Evolutionary conservation across 805 yeast species (phyloP).

Genomic region (Schwanniomyces sp.): DNA sequence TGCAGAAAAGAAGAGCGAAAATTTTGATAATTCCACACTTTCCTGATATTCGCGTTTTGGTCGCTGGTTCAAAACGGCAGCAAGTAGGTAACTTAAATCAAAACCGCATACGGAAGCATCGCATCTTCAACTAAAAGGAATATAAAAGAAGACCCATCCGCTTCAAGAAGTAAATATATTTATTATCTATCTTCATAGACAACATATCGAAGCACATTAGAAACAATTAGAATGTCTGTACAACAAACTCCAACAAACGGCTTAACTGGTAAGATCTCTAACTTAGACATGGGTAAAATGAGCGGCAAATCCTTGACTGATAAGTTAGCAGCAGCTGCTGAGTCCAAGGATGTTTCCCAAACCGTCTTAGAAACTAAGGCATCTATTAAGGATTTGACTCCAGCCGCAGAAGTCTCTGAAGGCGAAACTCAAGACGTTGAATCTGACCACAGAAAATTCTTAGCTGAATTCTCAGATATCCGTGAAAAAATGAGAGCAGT

Average conservation of each 20-base stretch:
- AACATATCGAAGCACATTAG: neutral
- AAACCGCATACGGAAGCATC: neutral
- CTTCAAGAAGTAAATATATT: neutral
- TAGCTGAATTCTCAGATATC: slow-evolving; percentile 62
- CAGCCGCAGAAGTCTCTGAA: slow-evolving; percentile 18
- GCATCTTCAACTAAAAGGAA: neutral
- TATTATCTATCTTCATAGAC: slow-evolving; percentile 1
- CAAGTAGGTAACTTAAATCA: neutral
- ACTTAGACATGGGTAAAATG: slow-evolving; percentile 33
- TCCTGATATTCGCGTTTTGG: neutral
- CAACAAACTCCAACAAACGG: slow-evolving; percentile 63
- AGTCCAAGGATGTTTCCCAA: slow-evolving; percentile 31
- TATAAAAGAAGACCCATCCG: slow-evolving; percentile 1
- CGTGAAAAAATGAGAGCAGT: slow-evolving; percentile 70
- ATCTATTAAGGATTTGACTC: slow-evolving; percentile 16
- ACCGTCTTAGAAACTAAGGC: slow-evolving; percentile 11
- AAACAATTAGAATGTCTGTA: slow-evolving; percentile 37
- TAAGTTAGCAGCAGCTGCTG: slow-evolving; percentile 42
- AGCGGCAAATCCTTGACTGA: slow-evolving; percentile 41
- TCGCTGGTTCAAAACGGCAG: neutral
- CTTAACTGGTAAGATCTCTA: slow-evolving; percentile 44
- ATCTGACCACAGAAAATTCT: slow-evolving; percentile 54
- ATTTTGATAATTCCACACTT: neutral
- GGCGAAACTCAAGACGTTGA: slow-evolving; percentile 23
- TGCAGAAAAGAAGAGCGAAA: neutral